Evolutionary conservation across 1,139 yeast species (phyloP).

Genomic region (Yamadazyma diddensiae): DNA sequence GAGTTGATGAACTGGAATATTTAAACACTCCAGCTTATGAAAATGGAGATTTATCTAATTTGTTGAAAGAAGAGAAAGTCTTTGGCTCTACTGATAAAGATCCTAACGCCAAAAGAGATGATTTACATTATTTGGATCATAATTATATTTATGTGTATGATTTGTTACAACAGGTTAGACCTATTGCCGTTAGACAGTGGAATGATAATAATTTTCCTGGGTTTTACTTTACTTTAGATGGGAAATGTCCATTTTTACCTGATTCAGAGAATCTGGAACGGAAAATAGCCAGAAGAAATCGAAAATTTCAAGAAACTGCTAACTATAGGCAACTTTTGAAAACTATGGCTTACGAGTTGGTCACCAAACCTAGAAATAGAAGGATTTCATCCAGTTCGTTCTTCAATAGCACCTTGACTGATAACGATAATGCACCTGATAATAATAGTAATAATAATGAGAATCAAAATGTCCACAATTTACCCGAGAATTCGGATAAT

Average conservation of each 20-base stretch:
- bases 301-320: slow-evolving; percentile 40
- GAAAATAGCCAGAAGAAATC: slow-evolving; percentile 34
- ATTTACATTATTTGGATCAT: slow-evolving; percentile 71
- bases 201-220: slow-evolving; percentile 41
- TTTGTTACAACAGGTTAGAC: slow-evolving; percentile 72
- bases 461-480: neutral
- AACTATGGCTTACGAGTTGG: slow-evolving; percentile 33
- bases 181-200: slow-evolving; percentile 86
- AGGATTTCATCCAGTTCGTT: slow-evolving; percentile 13
- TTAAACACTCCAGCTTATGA: slow-evolving; percentile 17
- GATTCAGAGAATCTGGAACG: slow-evolving; percentile 45
- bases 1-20: slow-evolving; percentile 33
- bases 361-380: slow-evolving; percentile 25
- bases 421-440: neutral
- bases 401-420: slow-evolving; percentile 8
- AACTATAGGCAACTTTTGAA: slow-evolving; percentile 39
- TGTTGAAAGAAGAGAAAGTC: slow-evolving; percentile 79
- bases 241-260: slow-evolving; percentile 69
- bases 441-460: neutral
- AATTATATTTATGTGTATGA: slow-evolving; percentile 78
- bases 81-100: slow-evolving; percentile 89
- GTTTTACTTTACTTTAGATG: slow-evolving; percentile 51
- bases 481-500: slow-evolving; percentile 7
- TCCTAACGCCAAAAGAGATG: slow-evolving; percentile 80
- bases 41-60: slow-evolving; percentile 50